Evolutionary conservation across 148 eudicot genomes (phyloP).

Genomic region (Silene conica): DNA sequence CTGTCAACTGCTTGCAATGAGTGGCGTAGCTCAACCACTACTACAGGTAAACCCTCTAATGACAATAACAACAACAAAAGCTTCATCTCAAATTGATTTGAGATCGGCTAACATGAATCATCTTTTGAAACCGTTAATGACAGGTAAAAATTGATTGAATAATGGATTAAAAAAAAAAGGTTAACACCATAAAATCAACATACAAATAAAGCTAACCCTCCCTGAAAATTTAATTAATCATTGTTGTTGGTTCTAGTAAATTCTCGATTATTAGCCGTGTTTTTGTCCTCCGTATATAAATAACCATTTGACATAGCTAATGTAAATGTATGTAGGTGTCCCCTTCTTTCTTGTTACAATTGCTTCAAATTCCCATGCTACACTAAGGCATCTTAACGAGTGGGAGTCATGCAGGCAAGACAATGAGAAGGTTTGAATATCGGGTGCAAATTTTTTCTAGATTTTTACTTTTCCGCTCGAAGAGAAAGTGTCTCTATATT

Average conservation of each 20-base stretch:
- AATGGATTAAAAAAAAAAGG: too few relatives aligned
- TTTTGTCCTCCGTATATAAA: background rate
- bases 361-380: conserved; percentile 49
- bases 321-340: conserved; percentile 47
- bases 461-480: background rate
- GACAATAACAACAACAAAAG: too few relatives aligned
- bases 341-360: conserved; percentile 70
- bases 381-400: conserved; percentile 63
- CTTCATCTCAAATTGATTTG: too few relatives aligned
- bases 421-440: conserved; percentile 53
- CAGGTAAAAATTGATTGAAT: too few relatives aligned
- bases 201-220: background rate
- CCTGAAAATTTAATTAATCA: background rate
- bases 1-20: conserved; percentile 63
- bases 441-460: background rate
- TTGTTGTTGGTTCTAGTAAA: background rate
- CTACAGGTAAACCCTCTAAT: conserved; percentile 45
- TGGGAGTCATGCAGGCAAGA: conserved; percentile 64
- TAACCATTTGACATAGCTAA: conserved; percentile 9
- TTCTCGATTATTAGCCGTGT: background rate
- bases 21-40: conserved; percentile 70
- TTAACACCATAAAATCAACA: too few relatives aligned
- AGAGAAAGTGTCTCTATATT: background rate
- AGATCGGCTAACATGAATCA: too few relatives aligned
- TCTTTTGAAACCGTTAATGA: too few relatives aligned